Evolutionary conservation across 2,329 filamentous ascomycete genomes (phyloP).

Genomic region (Elsinoe necatrix): DNA sequence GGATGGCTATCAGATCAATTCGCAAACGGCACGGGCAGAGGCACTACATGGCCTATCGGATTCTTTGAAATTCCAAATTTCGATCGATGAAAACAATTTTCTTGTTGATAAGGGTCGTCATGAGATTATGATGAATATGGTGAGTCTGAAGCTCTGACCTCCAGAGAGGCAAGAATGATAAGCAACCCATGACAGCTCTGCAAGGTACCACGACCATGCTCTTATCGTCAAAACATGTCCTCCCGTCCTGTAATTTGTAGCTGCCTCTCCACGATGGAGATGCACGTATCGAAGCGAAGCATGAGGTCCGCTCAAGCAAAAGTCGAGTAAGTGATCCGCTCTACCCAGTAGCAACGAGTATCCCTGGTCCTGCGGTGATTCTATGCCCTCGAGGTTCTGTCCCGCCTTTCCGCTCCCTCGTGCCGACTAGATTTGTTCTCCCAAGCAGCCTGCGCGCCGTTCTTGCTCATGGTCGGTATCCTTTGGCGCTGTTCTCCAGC

Average conservation of each 20-base stretch:
- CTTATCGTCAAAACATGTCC: not conserved
- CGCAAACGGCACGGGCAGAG: not conserved
- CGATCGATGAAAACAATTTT: not conserved
- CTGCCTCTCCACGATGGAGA: not conserved
- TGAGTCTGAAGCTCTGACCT: not conserved
- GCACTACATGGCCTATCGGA: not conserved
- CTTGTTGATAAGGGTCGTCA: not conserved
- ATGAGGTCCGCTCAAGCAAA: not conserved
- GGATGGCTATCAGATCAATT: not conserved
- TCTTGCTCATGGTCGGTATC: conserved; percentile 10
- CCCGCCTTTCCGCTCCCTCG: not conserved
- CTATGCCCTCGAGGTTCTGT: conserved; percentile 8
- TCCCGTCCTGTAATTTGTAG: not conserved
- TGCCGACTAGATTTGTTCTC: conserved; percentile 2
- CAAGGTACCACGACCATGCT: not conserved
- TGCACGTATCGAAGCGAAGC: not conserved
- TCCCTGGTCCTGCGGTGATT: not conserved
- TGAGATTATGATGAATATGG: not conserved
- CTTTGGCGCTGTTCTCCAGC: not conserved
- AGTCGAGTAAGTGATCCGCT: not conserved
- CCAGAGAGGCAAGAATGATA: not conserved
- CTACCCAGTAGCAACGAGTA: not conserved
- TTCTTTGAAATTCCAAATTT: not conserved
- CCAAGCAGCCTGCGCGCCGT: conserved; percentile 14
- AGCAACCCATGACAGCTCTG: not conserved